Evolutionary conservation across 192 early-diverging fungal species (phyloP).

Genomic region (Backusella tuberculispora): DNA sequence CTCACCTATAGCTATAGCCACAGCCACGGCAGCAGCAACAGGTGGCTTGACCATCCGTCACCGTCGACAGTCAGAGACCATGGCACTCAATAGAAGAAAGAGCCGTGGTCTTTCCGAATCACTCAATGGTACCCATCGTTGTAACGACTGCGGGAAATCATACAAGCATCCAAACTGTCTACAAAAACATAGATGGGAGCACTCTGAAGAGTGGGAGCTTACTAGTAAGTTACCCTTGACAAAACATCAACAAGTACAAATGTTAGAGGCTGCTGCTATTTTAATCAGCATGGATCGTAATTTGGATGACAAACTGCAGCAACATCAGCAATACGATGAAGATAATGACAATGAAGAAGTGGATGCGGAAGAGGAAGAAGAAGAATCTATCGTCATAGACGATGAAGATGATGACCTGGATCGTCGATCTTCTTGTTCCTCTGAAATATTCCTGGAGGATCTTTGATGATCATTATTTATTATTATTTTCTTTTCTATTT

Average conservation of each 20-base stretch:
- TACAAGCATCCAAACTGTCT: conserved; percentile 70
- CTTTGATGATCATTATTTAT: neutral
- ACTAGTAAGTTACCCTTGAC: conserved; percentile 58
- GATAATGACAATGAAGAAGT: neutral
- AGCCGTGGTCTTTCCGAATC: conserved; percentile 12
- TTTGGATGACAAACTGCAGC: neutral
- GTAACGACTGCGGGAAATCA: conserved; percentile 61
- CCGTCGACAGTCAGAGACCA: conserved; percentile 11
- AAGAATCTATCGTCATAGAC: conserved; percentile 14
- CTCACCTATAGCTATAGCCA: conserved; percentile 3
- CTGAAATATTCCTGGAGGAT: conserved; percentile 13
- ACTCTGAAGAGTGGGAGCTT: conserved; percentile 65
- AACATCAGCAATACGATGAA: neutral
- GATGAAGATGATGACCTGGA: conserved; percentile 3
- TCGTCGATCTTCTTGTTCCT: neutral
- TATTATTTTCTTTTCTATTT: neutral
- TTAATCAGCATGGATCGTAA: conserved; percentile 54
- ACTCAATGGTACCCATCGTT: conserved; percentile 31
- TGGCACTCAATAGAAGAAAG: neutral
- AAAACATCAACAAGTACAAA: conserved; percentile 70
- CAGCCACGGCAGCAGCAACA: conserved; percentile 23
- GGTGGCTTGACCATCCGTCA: conserved; percentile 5
- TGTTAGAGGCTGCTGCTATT: conserved; percentile 68
- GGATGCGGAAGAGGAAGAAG: neutral
- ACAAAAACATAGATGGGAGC: conserved; percentile 70